A percentile compares a stretch with the other conserved stretches of the same genome.
Conservation (phyloP, 129 eudicot species). For the Tanacetum coccineum region DNA sequence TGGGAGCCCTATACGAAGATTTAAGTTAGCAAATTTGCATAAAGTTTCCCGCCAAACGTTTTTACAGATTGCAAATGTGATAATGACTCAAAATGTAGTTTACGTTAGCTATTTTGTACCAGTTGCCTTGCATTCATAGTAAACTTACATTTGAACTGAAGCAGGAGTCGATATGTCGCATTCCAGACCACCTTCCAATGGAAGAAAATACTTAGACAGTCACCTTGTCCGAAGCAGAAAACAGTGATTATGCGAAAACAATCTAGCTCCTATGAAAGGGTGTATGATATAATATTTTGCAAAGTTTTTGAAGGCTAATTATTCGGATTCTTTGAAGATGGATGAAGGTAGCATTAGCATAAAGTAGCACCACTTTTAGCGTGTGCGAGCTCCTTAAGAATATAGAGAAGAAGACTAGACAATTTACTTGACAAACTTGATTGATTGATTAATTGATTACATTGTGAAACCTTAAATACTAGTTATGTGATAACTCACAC, state of each 20-base stretch:
- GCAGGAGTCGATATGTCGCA: not conserved
- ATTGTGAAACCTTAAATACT: too few relatives aligned
- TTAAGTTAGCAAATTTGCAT: not conserved
- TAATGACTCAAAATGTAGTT: not conserved
- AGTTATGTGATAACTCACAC: too few relatives aligned
- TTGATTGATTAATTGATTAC: too few relatives aligned
- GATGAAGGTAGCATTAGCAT: too few relatives aligned
- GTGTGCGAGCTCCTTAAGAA: too few relatives aligned
- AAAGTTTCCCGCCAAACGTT: not conserved
- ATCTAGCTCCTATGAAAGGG: not conserved
- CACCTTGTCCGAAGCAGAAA: not conserved
- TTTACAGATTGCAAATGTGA: too few relatives aligned
- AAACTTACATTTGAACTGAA: conserved; percentile 18
- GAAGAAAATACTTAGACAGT: conserved; percentile 1
- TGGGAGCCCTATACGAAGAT: too few relatives aligned
- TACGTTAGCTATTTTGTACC: too few relatives aligned
- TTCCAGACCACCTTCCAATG: not conserved
- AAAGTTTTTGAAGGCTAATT: not conserved
- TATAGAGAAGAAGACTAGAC: too few relatives aligned
- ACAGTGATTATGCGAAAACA: not conserved
- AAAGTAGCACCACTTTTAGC: too few relatives aligned
- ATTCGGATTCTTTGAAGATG: conserved; percentile 19
- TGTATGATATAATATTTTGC: not conserved
- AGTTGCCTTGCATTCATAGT: not conserved
- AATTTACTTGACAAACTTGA: too few relatives aligned